Evolutionary conservation across 106 monocot species (phyloP).

Genomic region (Dendrobium huoshanense): DNA sequence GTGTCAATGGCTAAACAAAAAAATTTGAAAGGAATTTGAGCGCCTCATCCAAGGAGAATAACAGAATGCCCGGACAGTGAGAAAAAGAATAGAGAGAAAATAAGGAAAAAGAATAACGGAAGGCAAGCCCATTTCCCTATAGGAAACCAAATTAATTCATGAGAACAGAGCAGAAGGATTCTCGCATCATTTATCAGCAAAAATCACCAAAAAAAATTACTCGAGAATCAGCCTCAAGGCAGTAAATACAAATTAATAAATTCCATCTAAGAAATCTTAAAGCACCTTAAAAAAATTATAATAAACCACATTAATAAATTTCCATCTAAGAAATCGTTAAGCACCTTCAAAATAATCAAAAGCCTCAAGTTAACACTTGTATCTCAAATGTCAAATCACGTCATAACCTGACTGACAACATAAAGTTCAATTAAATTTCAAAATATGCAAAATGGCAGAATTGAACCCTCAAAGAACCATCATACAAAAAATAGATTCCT

Average conservation of each 20-base stretch:
- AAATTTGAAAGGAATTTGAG: no score
- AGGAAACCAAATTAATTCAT: not conserved
- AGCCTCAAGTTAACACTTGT: not conserved
- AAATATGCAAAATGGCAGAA: not conserved
- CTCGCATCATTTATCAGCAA: not conserved
- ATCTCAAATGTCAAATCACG: not conserved
- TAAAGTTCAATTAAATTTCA: not conserved
- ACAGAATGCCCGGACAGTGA: no score
- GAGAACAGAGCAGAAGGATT: not conserved
- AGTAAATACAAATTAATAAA: not conserved
- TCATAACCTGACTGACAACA: not conserved
- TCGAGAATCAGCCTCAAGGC: not conserved
- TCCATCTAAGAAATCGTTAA: not conserved
- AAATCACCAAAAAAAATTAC: not conserved
- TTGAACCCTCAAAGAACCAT: not conserved
- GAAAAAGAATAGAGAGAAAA: not conserved
- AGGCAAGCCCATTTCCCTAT: not conserved
- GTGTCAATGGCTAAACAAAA: no score
- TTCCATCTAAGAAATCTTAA: not conserved
- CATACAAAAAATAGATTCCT: not conserved
- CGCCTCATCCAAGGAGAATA: no score
- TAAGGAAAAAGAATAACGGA: not conserved
- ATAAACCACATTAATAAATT: not conserved
- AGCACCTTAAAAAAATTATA: not conserved
- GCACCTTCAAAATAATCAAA: conserved; percentile 1